Base-by-base conservation (phyloP, 345 rosid genomes). In the Mallotus nudiflorus region DNA sequence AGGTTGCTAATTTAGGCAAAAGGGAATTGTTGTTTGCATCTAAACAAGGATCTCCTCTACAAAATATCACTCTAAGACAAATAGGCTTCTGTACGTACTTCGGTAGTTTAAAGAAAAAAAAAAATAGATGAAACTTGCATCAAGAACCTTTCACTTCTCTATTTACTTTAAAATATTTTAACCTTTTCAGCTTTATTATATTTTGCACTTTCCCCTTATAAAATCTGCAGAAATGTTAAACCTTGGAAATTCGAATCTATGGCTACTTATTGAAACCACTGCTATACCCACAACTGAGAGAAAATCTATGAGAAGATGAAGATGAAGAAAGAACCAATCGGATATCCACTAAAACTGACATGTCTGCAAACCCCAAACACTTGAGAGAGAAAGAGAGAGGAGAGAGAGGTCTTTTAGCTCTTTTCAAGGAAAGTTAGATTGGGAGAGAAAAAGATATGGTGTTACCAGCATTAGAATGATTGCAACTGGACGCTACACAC, bases 241-340 rank as follows among this genome's bases (percentile, higher is more conserved):
- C 77, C 82, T 73, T 64, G 42, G 67, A 76, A 77, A 67, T 24
- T 65, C 55, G 49, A 78, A 73, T 71, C 89, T 69, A 68, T 51
- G 64, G 67, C 84, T 75, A 82, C 82, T 82, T 73, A 81, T 78
- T 77, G 71, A 70, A 71, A 51, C 82, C 80, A 75, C 75, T 69
- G 46, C 6, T 25, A 33, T 55, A 56, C 60, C 56, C 39, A 48
- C 75, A 66, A 57, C 67, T 39, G 58, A 71, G 70, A 62, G 27
- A 58, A 54, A 52, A 54, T n/a, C 18, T 19, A 39, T 10, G 61
- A 42, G 50, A 29, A 15, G 11, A 5, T 16, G 37, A 20, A 12
- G 19, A 52, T 4, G 46, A 20, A 31, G 48, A 51, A 66, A 51
- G n/a, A 14, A 72, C 81, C 82, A 78, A 78, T 58, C 57, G 67